Evolutionary conservation across 805 yeast species (phyloP).

Genomic region (Scheffersomyces coipomensis): DNA sequence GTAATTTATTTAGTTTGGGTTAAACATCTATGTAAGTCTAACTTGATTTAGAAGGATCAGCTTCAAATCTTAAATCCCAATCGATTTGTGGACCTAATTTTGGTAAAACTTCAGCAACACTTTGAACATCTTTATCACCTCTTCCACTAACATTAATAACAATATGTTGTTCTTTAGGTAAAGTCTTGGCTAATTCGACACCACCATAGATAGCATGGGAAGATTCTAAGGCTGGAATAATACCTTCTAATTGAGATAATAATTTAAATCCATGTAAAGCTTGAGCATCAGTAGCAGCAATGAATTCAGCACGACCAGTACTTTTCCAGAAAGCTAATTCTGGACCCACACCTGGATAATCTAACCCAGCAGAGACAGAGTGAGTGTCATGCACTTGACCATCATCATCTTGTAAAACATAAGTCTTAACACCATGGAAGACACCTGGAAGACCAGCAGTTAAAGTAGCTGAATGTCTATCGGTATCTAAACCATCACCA

Average conservation of each 20-base stretch:
- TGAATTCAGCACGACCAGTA: conserved; percentile 85
- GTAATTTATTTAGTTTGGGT: no score
- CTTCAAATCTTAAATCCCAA: conserved; percentile 93
- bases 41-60: conserved; percentile 37
- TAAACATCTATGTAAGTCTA: no score
- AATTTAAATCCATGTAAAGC: conserved; percentile 89
- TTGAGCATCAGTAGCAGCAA: conserved; percentile 94
- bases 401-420: conserved; percentile 83
- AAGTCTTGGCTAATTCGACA: conserved; percentile 76
- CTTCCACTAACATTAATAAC: conserved; percentile 94
- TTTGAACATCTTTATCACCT: conserved; percentile 98
- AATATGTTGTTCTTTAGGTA: conserved; percentile 75
- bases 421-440: conserved; percentile 96
- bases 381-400: conserved; percentile 98
- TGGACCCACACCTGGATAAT: conserved; percentile 99
- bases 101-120: conserved; percentile 94
- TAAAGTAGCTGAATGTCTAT: conserved; percentile 89
- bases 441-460: conserved; percentile 97
- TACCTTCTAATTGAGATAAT: conserved; percentile 92
- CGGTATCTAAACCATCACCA: conserved; percentile 92
- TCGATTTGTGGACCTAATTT: conserved; percentile 84
- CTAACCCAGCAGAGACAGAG: conserved; percentile 97
- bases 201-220: conserved; percentile 97
- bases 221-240: conserved; percentile 96
- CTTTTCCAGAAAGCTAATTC: conserved; percentile 95